Evolutionary conservation across 768 basidiomycete genomes (phyloP).

Genomic region (Leccinellum luteum): DNA sequence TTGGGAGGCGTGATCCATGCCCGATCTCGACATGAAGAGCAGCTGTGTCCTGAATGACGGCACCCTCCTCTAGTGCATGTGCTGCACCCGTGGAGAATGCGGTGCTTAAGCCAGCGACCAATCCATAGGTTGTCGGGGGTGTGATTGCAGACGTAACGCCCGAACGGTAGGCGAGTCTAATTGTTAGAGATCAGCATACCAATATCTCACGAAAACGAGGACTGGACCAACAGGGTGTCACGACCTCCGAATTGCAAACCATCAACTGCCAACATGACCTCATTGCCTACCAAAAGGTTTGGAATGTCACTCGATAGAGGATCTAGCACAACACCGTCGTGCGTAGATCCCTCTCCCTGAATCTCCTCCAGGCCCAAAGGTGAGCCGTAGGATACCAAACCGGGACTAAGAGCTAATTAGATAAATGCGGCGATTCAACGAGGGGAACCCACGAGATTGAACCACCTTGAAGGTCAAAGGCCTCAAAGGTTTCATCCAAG

Average conservation of each 20-base stretch:
- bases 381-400: slow-evolving; percentile 41
- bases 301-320: slow-evolving; percentile 36
- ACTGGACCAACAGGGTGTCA: slow-evolving; percentile 44
- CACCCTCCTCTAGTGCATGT: slow-evolving; percentile 54
- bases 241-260: slow-evolving; percentile 68
- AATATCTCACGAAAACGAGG: neutral
- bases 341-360: slow-evolving; percentile 48
- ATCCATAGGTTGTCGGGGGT: slow-evolving; percentile 48
- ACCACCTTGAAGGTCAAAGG: slow-evolving; percentile 65
- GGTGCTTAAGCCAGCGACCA: slow-evolving; percentile 57
- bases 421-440: neutral
- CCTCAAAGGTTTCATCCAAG: slow-evolving; percentile 28
- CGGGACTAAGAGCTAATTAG: slow-evolving; percentile 36
- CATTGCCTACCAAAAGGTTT: slow-evolving; percentile 32
- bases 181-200: neutral
- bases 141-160: slow-evolving; percentile 65
- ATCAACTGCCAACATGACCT: slow-evolving; percentile 63
- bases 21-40: slow-evolving; percentile 62
- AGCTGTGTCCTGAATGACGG: slow-evolving; percentile 56
- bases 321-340: slow-evolving; percentile 55
- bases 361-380: slow-evolving; percentile 59
- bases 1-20: slow-evolving; percentile 37
- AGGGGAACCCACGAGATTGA: slow-evolving; percentile 44
- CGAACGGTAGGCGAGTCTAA: slow-evolving; percentile 64
- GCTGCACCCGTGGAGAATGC: slow-evolving; percentile 55